Base-by-base conservation (phyloP, 768 basidiomycete species). In the Rhizopogon vesiculosus region DNA sequence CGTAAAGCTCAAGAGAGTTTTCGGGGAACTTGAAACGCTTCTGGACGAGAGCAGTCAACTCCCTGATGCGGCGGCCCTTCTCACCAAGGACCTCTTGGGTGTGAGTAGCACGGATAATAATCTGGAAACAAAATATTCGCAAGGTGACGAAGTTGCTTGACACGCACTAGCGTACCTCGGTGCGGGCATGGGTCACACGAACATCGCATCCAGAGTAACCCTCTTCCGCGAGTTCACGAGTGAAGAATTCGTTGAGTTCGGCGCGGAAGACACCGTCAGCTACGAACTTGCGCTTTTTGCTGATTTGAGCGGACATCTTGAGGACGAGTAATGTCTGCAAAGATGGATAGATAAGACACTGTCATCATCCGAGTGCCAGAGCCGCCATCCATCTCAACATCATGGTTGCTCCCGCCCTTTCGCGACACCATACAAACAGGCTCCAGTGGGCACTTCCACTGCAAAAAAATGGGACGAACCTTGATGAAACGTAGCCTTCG, bases 141-240 rank as follows among this genome's bases (percentile, higher is more conserved):
- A 38, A 57, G 13, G 6, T 33, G 18, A 44, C 16, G 51, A 35
- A 28, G 25, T 57, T 51, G 29, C 53, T 31, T 42, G 25, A 28
- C 42, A 51, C n/a, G 48, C 50, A 38, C 28, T 42, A 39, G 59
- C 54, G 56, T 69, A 92, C 91, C 81, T 99, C 97, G 65, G 97
- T 99, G 69, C 96, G 91, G 60, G 96, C 95, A 74, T 98, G 96
- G 63, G 97, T 98, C 59, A 98, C 95, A 69, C 97, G 93, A 73
- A 99, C 97, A 77, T 99, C 97, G 75, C 97, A 99, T 54, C 97
- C 97, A 77, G 97, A 98, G 84, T 98, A 99, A 65, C 96, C 96
- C 76, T 99, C 97, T 77, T 95, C 95, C 53, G 97, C 91, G 66
- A 98, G 91, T 76, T 98, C 96, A 64, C 94, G 87, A 57, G 86